Conservation (phyloP, 2,329 filamentous ascomycete genomes). For the Pyricularia grisea region DNA sequence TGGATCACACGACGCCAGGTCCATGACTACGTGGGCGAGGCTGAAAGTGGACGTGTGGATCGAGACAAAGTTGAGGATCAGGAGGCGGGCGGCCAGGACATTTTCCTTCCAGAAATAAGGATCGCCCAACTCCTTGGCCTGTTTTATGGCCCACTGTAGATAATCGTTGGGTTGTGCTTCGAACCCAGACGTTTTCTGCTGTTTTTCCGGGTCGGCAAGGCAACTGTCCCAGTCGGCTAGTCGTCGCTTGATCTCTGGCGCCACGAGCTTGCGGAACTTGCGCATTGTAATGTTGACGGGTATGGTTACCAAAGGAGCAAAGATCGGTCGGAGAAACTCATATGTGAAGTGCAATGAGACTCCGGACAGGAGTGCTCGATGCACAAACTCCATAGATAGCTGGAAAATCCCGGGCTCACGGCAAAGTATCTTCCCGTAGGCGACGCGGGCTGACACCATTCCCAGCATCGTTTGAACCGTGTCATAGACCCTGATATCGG, state of each 20-base stretch:
- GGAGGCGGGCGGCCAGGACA: constrained; percentile 22
- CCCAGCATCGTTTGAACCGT: neutral
- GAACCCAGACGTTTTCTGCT: neutral
- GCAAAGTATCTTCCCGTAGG: neutral
- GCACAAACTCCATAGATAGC: neutral
- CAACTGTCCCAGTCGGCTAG: neutral
- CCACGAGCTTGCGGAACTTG: neutral
- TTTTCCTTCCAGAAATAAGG: constrained; percentile 17
- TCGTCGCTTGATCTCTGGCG: neutral
- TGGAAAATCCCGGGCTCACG: neutral
- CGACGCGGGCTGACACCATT: neutral
- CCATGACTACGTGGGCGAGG: constrained; percentile 25
- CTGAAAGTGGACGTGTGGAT: constrained; percentile 29
- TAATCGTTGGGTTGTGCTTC: constrained; percentile 22
- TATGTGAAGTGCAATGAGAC: neutral
- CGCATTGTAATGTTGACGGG: neutral
- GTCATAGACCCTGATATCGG: neutral
- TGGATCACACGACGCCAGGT: constrained; percentile 21
- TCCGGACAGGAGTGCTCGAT: neutral
- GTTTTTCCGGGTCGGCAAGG: neutral
- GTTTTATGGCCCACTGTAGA: constrained; percentile 27
- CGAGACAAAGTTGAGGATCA: constrained; percentile 24
- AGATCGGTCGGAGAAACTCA: neutral
- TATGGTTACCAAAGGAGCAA: neutral
- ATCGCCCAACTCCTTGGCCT: constrained; percentile 20